phyloP scores from a whole-genome alignment of 1,139 yeast genomes.

The Geotrichum australiense region DNA sequence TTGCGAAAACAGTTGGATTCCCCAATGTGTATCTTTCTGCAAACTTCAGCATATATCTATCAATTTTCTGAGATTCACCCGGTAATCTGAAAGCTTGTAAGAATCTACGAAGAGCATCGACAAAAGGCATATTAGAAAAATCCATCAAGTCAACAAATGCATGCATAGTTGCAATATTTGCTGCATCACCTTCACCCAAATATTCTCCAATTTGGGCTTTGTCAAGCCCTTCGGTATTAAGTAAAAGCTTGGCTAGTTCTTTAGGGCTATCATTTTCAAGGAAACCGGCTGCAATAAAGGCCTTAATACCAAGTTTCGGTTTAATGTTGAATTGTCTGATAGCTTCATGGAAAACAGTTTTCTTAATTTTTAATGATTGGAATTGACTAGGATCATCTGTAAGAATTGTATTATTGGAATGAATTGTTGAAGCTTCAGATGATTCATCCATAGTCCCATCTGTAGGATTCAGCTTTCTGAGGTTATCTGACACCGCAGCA shows the following conservation, averaged over 20 bases:
- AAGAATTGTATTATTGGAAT: slow-evolving; percentile 16
- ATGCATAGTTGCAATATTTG: slow-evolving; percentile 79
- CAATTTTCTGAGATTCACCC: slow-evolving; percentile 97
- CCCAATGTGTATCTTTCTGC: slow-evolving; percentile 88
- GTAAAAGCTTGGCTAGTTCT: slow-evolving; percentile 66
- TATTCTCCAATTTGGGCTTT: slow-evolving; percentile 84
- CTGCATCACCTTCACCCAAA: slow-evolving; percentile 82
- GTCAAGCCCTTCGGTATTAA: slow-evolving; percentile 75
- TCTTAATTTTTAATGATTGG: slow-evolving; percentile 75
- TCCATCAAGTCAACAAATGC: slow-evolving; percentile 87
- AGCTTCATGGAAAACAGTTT: slow-evolving; percentile 64
- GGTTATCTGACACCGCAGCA: slow-evolving; percentile 25
- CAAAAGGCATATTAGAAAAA: slow-evolving; percentile 60
- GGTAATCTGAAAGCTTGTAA: slow-evolving; percentile 89
- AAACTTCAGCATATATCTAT: slow-evolving; percentile 91
- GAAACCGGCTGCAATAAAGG: slow-evolving; percentile 56
- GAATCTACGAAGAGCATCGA: slow-evolving; percentile 77
- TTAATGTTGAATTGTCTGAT: slow-evolving; percentile 73
- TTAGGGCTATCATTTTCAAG: slow-evolving; percentile 53
- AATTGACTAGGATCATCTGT: slow-evolving; percentile 76
- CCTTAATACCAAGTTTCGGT: slow-evolving; percentile 71
- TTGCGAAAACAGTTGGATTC: slow-evolving; percentile 76
- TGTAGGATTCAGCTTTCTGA: neutral
- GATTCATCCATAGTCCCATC: slow-evolving; percentile 17
- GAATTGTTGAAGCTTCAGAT: slow-evolving; percentile 9